These are phyloP conservation scores for Tulasnella sp. DNA, from an alignment of 768 basidiomycete genomes.

Conservation along the genomic window DNA sequence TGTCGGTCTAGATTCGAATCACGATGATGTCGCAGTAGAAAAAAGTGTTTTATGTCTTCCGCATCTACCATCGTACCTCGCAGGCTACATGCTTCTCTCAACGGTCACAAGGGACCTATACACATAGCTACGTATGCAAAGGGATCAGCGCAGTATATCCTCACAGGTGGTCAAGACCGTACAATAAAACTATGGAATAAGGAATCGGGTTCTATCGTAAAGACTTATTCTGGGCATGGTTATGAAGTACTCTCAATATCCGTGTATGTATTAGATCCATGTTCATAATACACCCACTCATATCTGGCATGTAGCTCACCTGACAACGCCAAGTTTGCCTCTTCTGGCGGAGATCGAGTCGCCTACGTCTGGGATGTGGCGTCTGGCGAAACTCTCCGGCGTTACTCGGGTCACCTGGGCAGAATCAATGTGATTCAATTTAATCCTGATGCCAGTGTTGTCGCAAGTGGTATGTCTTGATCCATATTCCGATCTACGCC, in stretches of 20 bases:
- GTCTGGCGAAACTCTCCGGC: constrained; percentile 66
- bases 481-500: neutral
- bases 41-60: too few relatives aligned
- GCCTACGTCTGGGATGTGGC: constrained; percentile 95
- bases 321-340: constrained; percentile 90
- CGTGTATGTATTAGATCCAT: constrained; percentile 59
- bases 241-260: constrained; percentile 95
- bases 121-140: constrained; percentile 88
- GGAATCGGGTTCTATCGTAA: constrained; percentile 73
- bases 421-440: constrained; percentile 87
- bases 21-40: neutral
- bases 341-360: constrained; percentile 84
- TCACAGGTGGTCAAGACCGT: constrained; percentile 90
- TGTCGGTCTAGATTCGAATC: constrained; percentile 6
- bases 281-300: neutral
- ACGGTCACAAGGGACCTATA: constrained; percentile 67
- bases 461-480: constrained; percentile 64
- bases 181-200: constrained; percentile 88
- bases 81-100: constrained; percentile 47
- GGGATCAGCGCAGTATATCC: constrained; percentile 72
- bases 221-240: constrained; percentile 79
- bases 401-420: constrained; percentile 79
- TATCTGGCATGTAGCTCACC: constrained; percentile 42
- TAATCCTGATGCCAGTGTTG: constrained; percentile 71
- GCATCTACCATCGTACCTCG: constrained; percentile 30